These are phyloP conservation scores for Trichosporon inkin DNA, from an alignment of 1,284 basidiomycete species.

Conservation along the genomic window DNA sequence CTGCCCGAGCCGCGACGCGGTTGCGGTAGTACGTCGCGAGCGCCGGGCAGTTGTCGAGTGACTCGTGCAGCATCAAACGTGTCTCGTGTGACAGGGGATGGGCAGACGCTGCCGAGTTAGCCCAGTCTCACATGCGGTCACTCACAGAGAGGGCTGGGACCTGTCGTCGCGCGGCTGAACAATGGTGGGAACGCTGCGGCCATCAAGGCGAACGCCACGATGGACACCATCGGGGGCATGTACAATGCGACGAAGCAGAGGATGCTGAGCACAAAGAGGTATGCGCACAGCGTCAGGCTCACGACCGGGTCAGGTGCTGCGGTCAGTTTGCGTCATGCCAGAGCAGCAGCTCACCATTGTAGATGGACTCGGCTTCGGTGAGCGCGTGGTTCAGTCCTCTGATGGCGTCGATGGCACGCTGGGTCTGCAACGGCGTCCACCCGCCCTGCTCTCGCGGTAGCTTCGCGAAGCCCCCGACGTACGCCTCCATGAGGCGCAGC, in stretches of 20 bases:
- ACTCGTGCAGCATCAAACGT: constrained; percentile 40
- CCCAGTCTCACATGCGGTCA: not conserved
- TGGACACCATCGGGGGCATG: not conserved
- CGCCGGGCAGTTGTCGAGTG: constrained; percentile 39
- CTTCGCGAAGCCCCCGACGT: constrained; percentile 39
- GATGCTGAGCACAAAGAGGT: constrained; percentile 10
- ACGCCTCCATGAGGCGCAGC: constrained; percentile 45
- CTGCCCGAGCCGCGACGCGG: constrained; percentile 34
- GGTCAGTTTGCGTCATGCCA: constrained; percentile 3
- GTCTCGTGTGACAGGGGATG: constrained; percentile 24
- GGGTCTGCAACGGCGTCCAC: constrained; percentile 42
- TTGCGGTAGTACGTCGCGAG: constrained; percentile 38
- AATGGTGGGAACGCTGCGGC: not conserved
- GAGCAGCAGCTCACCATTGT: constrained; percentile 34
- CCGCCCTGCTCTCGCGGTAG: constrained; percentile 32
- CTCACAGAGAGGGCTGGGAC: constrained; percentile 15
- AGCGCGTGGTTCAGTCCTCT: constrained; percentile 34
- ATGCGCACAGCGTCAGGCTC: constrained; percentile 16
- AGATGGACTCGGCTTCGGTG: constrained; percentile 44
- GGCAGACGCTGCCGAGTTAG: not conserved
- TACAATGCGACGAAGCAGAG: constrained; percentile 9
- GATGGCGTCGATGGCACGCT: constrained; percentile 39
- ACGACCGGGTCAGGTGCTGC: constrained; percentile 18
- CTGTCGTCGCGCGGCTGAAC: constrained; percentile 1
- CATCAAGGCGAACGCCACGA: not conserved